phyloP scores from a whole-genome alignment of 1,284 basidiomycete genomes.

The Bjerkandera adusta region DNA sequence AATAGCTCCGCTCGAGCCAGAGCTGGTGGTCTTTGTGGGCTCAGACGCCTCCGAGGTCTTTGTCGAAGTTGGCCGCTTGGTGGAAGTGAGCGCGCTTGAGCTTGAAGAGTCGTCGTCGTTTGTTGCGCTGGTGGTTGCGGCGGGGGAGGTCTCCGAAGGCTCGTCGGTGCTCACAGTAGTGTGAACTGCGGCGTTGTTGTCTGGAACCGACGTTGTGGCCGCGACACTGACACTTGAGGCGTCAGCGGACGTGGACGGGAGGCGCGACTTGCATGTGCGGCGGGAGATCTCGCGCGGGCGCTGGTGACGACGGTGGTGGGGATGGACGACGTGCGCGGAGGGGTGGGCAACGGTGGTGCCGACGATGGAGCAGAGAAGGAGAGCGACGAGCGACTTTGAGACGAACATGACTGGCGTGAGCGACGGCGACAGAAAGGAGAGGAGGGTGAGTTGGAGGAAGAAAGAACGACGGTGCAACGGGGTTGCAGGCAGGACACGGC shows the following conservation, averaged over 20 bases:
- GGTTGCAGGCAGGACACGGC: not conserved
- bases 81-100: not conserved
- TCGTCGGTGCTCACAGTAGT: not conserved
- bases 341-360: constrained; percentile 21
- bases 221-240: not conserved
- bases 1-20: not conserved
- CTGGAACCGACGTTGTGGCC: not conserved
- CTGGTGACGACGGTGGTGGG: constrained; percentile 6
- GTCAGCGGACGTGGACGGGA: not conserved
- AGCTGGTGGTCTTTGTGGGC: too few relatives aligned
- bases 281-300: constrained; percentile 6
- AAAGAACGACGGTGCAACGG: constrained; percentile 16
- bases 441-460: constrained; percentile 1
- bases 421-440: constrained; percentile 1
- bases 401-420: too few relatives aligned
- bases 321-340: not conserved
- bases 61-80: not conserved
- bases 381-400: constrained; percentile 22
- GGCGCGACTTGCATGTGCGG: constrained; percentile 14
- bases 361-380: constrained; percentile 20
- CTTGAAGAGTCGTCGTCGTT: not conserved
- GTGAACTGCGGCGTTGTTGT: not conserved
- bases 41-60: not conserved
- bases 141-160: constrained; percentile 4
- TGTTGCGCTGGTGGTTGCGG: constrained; percentile 1